phyloP scores from a whole-genome alignment of 1,284 basidiomycete genomes.

The Trametes pubescens region DNA sequence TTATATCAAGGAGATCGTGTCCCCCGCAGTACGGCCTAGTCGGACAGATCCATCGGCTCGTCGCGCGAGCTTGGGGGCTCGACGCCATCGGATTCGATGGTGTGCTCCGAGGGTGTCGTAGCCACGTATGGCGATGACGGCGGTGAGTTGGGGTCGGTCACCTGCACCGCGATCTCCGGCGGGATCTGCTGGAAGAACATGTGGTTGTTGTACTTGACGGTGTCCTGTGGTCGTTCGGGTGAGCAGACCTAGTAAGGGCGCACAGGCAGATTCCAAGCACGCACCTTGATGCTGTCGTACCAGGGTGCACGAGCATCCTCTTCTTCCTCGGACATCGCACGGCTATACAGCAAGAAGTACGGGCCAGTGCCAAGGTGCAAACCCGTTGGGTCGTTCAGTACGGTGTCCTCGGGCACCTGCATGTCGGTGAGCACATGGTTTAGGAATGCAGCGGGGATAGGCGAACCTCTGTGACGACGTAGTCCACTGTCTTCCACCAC shows the following conservation, averaged over 20 bases:
- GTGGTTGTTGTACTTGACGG: conserved; percentile 44
- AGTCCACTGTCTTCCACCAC: conserved; percentile 86
- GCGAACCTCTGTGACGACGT: conserved; percentile 67
- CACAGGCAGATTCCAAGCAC: neutral
- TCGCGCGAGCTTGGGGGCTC: conserved; percentile 35
- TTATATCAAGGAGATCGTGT: too few relatives aligned
- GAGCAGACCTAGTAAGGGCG: neutral
- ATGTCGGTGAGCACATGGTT: neutral
- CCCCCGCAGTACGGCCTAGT: conserved; percentile 1
- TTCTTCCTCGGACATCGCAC: conserved; percentile 50
- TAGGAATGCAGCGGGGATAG: too few relatives aligned
- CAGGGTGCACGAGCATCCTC: conserved; percentile 44
- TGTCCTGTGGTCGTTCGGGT: conserved; percentile 31
- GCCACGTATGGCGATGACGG: conserved; percentile 35
- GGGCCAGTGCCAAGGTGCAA: conserved; percentile 78
- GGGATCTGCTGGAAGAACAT: conserved; percentile 40
- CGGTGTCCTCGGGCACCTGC: conserved; percentile 73
- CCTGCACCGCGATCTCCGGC: conserved; percentile 31
- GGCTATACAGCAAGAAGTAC: conserved; percentile 76
- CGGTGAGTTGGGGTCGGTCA: conserved; percentile 42
- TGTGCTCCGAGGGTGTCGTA: conserved; percentile 34
- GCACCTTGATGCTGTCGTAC: conserved; percentile 54
- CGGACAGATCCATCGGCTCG: conserved; percentile 34
- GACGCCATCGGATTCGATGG: conserved; percentile 33
- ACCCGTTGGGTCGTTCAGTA: conserved; percentile 71